A percentile compares a stretch with the other conserved stretches of the same genome.
Evolutionary conservation across 192 early-diverging fungal genomes (phyloP).

Genomic region (Rhizoclosmatium globosum): DNA sequence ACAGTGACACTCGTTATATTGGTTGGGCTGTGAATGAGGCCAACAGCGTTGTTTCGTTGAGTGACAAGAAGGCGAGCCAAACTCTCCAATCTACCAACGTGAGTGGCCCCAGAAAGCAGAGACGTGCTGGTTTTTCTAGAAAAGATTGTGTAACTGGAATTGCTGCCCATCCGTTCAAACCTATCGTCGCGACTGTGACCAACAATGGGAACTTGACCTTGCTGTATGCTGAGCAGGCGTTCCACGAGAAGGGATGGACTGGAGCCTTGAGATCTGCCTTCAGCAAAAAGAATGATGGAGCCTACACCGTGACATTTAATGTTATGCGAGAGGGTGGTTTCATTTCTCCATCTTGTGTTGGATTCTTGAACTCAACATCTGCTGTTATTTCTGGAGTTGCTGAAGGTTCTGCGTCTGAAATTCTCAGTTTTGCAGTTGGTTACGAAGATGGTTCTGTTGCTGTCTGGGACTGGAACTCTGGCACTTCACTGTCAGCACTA

Average conservation of each 20-base stretch:
- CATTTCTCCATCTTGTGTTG: slow-evolving; percentile 29
- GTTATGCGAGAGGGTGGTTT: slow-evolving; percentile 24
- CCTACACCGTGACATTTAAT: slow-evolving; percentile 30
- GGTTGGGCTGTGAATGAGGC: slow-evolving; percentile 46
- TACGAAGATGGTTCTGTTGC: slow-evolving; percentile 39
- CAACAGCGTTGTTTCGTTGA: slow-evolving; percentile 17
- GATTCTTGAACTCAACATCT: slow-evolving; percentile 31
- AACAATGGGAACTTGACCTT: slow-evolving; percentile 41
- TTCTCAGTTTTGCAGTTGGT: slow-evolving; percentile 40
- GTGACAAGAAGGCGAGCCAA: slow-evolving; percentile 16
- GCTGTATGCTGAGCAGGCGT: slow-evolving; percentile 37
- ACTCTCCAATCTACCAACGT: slow-evolving; percentile 23
- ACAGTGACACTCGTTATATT: not conserved
- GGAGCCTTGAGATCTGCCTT: slow-evolving; percentile 24
- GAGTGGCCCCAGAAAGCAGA: not conserved
- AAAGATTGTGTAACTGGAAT: slow-evolving; percentile 39
- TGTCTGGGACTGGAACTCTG: slow-evolving; percentile 38
- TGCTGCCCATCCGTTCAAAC: slow-evolving; percentile 34
- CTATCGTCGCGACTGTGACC: slow-evolving; percentile 37
- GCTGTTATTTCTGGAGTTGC: slow-evolving; percentile 14
- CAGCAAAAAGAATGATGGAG: slow-evolving; percentile 23
- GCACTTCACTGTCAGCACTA: not conserved
- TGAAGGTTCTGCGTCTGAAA: slow-evolving; percentile 14
- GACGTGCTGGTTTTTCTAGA: slow-evolving; percentile 30
- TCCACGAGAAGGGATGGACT: slow-evolving; percentile 36